Percentiles rank a stretch among this genome's conserved stretches.
These are phyloP conservation scores for Thraustochytrium striatum DNA, from an alignment of 352 stramenopile species.

Conservation along the genomic window DNA sequence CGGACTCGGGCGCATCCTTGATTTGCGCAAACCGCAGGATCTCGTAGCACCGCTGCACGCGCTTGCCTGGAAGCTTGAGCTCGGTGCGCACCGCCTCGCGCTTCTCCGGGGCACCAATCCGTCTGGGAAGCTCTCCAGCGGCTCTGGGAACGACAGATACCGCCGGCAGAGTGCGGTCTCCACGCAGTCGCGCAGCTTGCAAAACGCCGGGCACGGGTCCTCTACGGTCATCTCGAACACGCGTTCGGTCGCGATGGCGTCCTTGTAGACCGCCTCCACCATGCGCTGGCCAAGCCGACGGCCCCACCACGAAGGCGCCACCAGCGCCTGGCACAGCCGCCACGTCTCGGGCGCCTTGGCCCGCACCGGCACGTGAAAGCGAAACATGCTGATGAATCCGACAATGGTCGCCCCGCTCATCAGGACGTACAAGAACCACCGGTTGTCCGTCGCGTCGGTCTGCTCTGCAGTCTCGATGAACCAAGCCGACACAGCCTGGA, in stretches of 20 bases:
- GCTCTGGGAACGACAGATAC: background rate
- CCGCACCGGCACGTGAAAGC: conserved; percentile 11
- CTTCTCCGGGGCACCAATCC: background rate
- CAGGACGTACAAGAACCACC: conserved; percentile 16
- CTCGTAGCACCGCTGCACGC: conserved; percentile 30
- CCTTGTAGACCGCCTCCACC: background rate
- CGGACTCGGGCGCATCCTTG: background rate
- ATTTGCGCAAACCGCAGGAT: background rate
- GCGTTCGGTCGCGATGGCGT: background rate
- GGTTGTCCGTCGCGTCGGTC: conserved; percentile 17
- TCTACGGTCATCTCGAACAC: conserved; percentile 28
- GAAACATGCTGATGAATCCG: conserved; percentile 24
- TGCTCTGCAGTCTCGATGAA: conserved; percentile 36
- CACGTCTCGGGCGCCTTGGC: background rate
- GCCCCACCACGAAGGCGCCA: background rate
- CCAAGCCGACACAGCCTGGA: conserved; percentile 41
- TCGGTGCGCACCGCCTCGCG: background rate
- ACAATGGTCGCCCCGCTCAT: background rate
- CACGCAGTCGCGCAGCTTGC: conserved; percentile 5
- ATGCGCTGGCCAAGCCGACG: conserved; percentile 3
- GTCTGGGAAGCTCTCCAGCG: background rate
- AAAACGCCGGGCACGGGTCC: conserved; percentile 35
- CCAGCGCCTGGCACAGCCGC: conserved; percentile 22
- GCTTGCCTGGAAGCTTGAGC: conserved; percentile 9
- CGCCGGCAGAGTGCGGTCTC: conserved; percentile 5